Evolutionary conservation across 108 stramenopile species (phyloP), one percentile per base, ranked within the genome.

Genomic region (Pseudonitzschia pungens): DNA sequence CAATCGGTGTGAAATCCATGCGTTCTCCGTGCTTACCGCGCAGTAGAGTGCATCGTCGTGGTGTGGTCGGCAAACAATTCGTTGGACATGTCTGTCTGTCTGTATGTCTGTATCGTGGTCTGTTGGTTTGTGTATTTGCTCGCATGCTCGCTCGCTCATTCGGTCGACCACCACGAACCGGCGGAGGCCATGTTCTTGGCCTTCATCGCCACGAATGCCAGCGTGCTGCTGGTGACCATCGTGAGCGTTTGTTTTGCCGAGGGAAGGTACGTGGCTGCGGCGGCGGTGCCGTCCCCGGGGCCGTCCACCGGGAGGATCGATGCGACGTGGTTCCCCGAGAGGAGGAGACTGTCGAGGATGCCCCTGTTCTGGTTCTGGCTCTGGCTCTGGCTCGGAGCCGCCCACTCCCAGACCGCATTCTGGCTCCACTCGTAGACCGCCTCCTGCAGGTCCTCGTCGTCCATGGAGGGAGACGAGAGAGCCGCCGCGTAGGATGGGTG

Each of bases 391-490:
- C 45, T 48, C 21, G 54, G 10, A 20, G 60, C 33, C 16, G 40
- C 33, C 60, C 60, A 62, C 36, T 62, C 29, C 32, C 22, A 41
- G 15, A 62, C 22, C 14, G 60, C 60, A 16, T 24, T 21, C 29
- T 62, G 60, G 20, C 60, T 62, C 60, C 60, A 62, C 20, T 62
- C 60, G 36, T 62, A 62, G 7, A 62, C 2, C 4, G 14, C 20
- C n/a, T 62, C 60, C 0, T 62, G 60, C 12, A 62, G 60, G 20
- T 62, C 60, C 20, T 62, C 60, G 60, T 62, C 60, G 4, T 62
- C 36, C 14, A 62, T 21, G 12, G 36, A 10, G 14, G 57, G 11
- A 14, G 57, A 58, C 12, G 57, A 58, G 15, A 58, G 9, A 27
- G 27, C 29, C 15, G 29, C 15, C n/a, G n/a, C n/a, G n/a, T n/a